phyloP scores from a whole-genome alignment of 2,329 filamentous ascomycete species.

The Aspergillus ochraceus region DNA sequence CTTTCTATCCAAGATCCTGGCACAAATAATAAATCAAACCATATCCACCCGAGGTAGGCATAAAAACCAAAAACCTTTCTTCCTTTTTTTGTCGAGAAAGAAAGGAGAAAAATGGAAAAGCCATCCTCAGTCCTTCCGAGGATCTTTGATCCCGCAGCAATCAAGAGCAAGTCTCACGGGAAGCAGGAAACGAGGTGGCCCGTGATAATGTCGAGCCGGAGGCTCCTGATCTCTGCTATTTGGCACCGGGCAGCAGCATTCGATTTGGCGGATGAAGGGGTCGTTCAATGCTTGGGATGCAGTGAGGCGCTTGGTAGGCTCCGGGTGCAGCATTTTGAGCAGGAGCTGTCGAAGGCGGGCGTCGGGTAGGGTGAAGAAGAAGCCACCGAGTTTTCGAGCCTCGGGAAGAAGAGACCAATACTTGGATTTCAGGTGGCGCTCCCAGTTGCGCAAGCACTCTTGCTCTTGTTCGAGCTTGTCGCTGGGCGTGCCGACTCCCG shows the following conservation, averaged over 20 bases:
- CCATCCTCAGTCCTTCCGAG: background rate
- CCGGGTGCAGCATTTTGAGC: slow-evolving; percentile 78
- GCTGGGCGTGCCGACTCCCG: too few species aligned
- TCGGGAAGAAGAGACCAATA: too few species aligned
- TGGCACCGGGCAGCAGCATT: slow-evolving; percentile 69
- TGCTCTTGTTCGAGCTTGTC: too few species aligned
- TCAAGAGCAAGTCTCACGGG: too few species aligned
- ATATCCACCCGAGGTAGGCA: background rate
- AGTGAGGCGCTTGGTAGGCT: slow-evolving; percentile 68
- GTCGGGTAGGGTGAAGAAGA: background rate
- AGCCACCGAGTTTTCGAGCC: too few species aligned
- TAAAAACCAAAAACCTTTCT: background rate
- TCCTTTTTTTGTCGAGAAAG: background rate
- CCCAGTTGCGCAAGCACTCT: too few species aligned
- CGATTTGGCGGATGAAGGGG: slow-evolving; percentile 71
- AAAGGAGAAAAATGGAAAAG: background rate
- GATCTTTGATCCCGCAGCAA: too few species aligned
- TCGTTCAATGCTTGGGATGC: slow-evolving; percentile 69
- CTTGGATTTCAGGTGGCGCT: too few species aligned
- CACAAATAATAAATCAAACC: background rate
- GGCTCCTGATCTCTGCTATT: background rate
- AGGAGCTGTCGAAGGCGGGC: slow-evolving; percentile 66
- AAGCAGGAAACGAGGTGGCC: background rate
- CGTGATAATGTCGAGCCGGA: background rate
- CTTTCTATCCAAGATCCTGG: background rate